Evolutionary conservation across 2,329 filamentous ascomycete genomes (phyloP), one percentile per base, ranked within the genome.

Genomic region (Aspergillus sp.): DNA sequence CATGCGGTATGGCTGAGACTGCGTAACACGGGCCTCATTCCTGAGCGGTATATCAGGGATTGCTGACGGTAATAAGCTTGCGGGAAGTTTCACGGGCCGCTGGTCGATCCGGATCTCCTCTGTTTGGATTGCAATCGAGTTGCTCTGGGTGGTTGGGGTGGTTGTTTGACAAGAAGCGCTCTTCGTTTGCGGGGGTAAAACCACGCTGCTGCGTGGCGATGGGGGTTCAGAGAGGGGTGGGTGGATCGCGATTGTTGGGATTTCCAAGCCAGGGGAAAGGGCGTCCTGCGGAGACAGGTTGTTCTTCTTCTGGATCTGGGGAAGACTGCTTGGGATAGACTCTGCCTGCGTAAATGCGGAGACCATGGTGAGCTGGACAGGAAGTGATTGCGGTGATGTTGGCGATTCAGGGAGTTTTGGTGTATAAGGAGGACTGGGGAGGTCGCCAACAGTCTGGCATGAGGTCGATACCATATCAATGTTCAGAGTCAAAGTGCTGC

Each of bases 191-290:
- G 90, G 83, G 46, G 90, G 90, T 25, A 95, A 83, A 47, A 95
- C 80, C 5, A 83, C 77, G 45, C 85, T 83, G 55, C 85, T 81
- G 43, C 79, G 80, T 2, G 89, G 89, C 2, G 89, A 90, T 4
- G 84, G 76, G n/a, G 91, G 90, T 43, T 86, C 81, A 47, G 89
- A 95, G 3, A 79, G 82, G 0, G 93, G 91, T 27, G 93, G 93
- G 57, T 95, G 87, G 45, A 98, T 88, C 48, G 88, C 86, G 62
- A 98, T 98, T 59, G 84, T 87, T 0, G 91, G 91, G 52, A 96
- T 86, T 4, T 76, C 81, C 68, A 55, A 48, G 44, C 52, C 58
- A 9, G 45, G 20, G 37, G 56, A 47, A 9, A 49, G 39, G 15
- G 44, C 49, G 30, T 52, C 50, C 30, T 53, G 49, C 3, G 48